These are phyloP conservation scores for Houttuynia cordata DNA, from an alignment of 164 flowering plant genomes.

Conservation along the genomic window DNA sequence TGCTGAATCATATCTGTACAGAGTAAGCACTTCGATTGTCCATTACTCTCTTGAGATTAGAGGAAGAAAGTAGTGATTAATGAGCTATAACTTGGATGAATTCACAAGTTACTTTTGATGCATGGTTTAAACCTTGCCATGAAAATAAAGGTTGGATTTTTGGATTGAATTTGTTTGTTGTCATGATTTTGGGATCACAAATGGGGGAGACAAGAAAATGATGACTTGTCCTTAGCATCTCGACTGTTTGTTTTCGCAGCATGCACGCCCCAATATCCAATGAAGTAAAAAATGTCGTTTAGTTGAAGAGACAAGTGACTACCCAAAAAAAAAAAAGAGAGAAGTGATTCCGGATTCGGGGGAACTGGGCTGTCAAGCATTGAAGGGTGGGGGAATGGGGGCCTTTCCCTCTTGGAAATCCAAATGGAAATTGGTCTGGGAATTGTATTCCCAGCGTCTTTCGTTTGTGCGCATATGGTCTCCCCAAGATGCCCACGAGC, in stretches of 20 bases:
- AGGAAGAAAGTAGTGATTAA: not conserved
- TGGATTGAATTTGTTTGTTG: not conserved
- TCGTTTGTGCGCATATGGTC: not conserved
- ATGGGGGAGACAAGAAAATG: not conserved
- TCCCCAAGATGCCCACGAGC: not conserved
- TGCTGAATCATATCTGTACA: not conserved
- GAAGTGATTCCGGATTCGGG: not conserved
- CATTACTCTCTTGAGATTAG: too few relatives aligned
- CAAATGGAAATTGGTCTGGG: not conserved
- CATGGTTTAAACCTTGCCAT: too few relatives aligned
- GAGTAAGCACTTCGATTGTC: not conserved
- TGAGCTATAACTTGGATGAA: not conserved
- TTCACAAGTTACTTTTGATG: too few relatives aligned
- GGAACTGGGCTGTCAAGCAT: not conserved
- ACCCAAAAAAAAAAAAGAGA: too few relatives aligned
- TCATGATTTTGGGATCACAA: not conserved
- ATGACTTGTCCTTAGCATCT: not conserved
- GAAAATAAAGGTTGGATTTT: too few relatives aligned
- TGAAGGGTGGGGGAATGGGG: not conserved
- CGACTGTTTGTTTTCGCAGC: not conserved
- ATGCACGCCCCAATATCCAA: not conserved
- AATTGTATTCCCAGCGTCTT: constrained; percentile 1
- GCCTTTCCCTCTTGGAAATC: not conserved
- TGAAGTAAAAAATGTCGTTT: not conserved
- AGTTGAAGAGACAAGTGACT: too few relatives aligned